A percentile compares a stretch with the other conserved stretches of the same genome.
These are phyloP conservation scores for Graphiopsis chlorocephala DNA, from an alignment of 2,329 filamentous ascomycete genomes.

Conservation along the genomic window DNA sequence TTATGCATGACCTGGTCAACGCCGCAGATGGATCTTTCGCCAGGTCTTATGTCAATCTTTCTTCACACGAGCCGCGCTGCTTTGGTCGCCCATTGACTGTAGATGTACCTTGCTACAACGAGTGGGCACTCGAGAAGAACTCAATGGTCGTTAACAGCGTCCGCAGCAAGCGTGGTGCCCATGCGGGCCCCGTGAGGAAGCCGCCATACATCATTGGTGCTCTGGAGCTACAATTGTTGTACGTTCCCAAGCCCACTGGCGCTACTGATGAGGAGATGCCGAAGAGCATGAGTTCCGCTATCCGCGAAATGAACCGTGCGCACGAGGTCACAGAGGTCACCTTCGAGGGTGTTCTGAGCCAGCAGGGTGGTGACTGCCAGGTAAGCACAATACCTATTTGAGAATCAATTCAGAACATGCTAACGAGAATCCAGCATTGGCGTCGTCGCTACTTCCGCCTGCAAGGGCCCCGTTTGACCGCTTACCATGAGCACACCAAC, in stretches of 20 bases:
- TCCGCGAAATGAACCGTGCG: slow-evolving; percentile 87
- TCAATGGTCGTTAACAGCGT: slow-evolving; percentile 73
- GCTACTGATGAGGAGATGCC: slow-evolving; percentile 93
- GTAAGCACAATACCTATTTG: slow-evolving; percentile 46
- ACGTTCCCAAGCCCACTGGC: slow-evolving; percentile 87
- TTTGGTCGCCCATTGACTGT: slow-evolving; percentile 85
- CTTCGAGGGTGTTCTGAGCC: slow-evolving; percentile 87
- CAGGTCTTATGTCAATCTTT: slow-evolving; percentile 87
- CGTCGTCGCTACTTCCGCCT: slow-evolving; percentile 96
- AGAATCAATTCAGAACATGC: background rate
- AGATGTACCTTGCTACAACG: slow-evolving; percentile 94
- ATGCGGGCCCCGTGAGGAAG: slow-evolving; percentile 63
- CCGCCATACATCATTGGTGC: slow-evolving; percentile 98
- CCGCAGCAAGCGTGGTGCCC: slow-evolving; percentile 70
- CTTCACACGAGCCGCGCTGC: slow-evolving; percentile 84
- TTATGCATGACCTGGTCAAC: slow-evolving; percentile 80
- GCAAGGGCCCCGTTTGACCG: slow-evolving; percentile 83
- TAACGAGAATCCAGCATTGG: slow-evolving; percentile 68
- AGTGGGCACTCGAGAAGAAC: slow-evolving; percentile 89
- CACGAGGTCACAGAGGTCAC: slow-evolving; percentile 71
- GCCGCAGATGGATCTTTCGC: slow-evolving; percentile 89
- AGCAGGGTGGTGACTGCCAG: slow-evolving; percentile 93
- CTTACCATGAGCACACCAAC: slow-evolving; percentile 91
- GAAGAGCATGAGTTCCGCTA: slow-evolving; percentile 97
- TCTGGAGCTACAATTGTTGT: slow-evolving; percentile 87